Evolutionary conservation across 148 eudicot species (phyloP).

Genomic region (Chenopodium album): DNA sequence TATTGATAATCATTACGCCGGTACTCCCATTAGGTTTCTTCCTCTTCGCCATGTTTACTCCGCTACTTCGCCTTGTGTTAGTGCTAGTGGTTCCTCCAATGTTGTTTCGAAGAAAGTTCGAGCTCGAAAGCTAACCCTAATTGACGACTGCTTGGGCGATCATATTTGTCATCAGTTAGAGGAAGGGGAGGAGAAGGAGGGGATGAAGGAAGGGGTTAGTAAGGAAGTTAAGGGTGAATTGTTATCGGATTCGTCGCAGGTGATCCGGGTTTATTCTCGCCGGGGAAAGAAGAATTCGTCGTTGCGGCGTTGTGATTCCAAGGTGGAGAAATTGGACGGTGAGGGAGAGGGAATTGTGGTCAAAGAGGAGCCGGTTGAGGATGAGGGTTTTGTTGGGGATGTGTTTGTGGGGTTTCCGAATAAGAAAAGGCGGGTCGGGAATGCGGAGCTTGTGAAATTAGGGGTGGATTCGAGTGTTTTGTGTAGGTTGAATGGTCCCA

Average conservation of each 20-base stretch:
- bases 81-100: slow-evolving; percentile 36
- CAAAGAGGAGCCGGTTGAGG: slow-evolving; percentile 37
- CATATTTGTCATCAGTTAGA: not conserved
- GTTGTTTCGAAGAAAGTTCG: slow-evolving; percentile 59
- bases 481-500: slow-evolving; percentile 28
- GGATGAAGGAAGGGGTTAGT: no score
- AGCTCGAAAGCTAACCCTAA: slow-evolving; percentile 38
- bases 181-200: not conserved
- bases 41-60: slow-evolving; percentile 69
- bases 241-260: slow-evolving; percentile 11
- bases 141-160: not conserved
- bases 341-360: slow-evolving; percentile 24
- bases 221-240: not conserved
- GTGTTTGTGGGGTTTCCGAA: slow-evolving; percentile 16
- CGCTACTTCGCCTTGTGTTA: slow-evolving; percentile 51
- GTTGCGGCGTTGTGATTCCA: not conserved
- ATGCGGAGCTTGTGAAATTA: slow-evolving; percentile 37
- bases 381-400: slow-evolving; percentile 24
- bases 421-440: slow-evolving; percentile 35
- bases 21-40: slow-evolving; percentile 49
- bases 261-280: slow-evolving; percentile 39
- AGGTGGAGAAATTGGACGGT: not conserved
- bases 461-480: slow-evolving; percentile 43
- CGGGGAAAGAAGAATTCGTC: slow-evolving; percentile 20
- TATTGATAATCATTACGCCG: slow-evolving; percentile 38